A percentile compares a stretch with the other conserved stretches of the same genome.
phyloP scores from a whole-genome alignment of 768 basidiomycete genomes.

The Tulasnella sp. region DNA sequence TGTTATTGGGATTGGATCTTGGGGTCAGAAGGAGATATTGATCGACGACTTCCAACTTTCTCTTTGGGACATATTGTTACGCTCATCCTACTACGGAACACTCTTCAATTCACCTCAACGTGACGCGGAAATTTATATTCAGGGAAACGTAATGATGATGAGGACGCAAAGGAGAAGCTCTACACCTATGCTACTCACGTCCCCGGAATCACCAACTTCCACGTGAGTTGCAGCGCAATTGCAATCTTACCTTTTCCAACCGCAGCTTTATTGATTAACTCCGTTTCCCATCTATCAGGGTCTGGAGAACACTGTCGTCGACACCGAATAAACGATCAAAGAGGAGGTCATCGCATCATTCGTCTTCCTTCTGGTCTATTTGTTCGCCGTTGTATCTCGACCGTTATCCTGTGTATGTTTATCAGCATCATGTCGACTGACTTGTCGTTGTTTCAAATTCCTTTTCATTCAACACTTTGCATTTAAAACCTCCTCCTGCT shows the following conservation, averaged over 20 bases:
- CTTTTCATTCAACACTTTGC: neutral
- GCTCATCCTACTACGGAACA: no score
- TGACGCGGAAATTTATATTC: neutral
- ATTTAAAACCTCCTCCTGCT: neutral
- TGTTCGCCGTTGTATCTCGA: neutral
- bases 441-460: neutral
- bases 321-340: conserved; percentile 49
- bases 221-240: conserved; percentile 42
- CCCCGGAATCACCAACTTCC: conserved; percentile 58
- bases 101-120: neutral
- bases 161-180: conserved; percentile 96
- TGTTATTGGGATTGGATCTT: neutral
- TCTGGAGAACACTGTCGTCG: conserved; percentile 72
- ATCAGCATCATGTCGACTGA: neutral
- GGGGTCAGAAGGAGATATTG: neutral
- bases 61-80: neutral
- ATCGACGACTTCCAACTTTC: neutral
- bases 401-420: neutral
- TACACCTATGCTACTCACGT: conserved; percentile 84
- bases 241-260: neutral
- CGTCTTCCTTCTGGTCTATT: neutral
- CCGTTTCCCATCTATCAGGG: conserved; percentile 40
- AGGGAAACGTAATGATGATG: conserved; percentile 99
- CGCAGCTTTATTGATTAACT: conserved; percentile 13
- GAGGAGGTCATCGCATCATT: neutral